phyloP scores from a whole-genome alignment of 208 protist species.

The Trypanosoma congolense region DNA sequence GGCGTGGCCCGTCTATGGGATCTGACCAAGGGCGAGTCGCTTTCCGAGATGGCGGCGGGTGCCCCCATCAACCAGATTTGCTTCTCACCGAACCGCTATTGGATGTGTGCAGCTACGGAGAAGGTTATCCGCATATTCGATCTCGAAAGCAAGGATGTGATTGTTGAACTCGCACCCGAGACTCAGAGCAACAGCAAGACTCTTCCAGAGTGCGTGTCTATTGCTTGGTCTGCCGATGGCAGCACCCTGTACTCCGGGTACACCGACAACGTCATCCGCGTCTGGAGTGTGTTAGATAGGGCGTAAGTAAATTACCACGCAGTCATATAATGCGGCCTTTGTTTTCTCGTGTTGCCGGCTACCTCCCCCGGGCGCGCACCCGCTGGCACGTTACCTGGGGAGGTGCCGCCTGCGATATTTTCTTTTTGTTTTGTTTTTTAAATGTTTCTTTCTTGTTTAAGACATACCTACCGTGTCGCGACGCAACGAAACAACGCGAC shows the following conservation, averaged over 20 bases:
- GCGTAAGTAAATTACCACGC: slow-evolving; percentile 7
- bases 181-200: slow-evolving; percentile 44
- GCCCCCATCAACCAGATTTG: slow-evolving; percentile 91
- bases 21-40: slow-evolving; percentile 94
- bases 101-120: slow-evolving; percentile 97
- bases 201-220: slow-evolving; percentile 88
- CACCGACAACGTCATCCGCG: slow-evolving; percentile 97
- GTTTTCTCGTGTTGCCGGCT: neutral
- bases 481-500: no score
- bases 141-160: slow-evolving; percentile 94
- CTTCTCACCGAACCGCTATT: slow-evolving; percentile 99
- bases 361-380: slow-evolving; percentile 1
- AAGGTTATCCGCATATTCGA: slow-evolving; percentile 94
- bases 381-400: slow-evolving; percentile 1
- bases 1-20: slow-evolving; percentile 98
- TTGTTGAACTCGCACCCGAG: slow-evolving; percentile 92
- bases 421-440: slow-evolving; percentile 2
- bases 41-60: slow-evolving; percentile 94
- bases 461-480: no score
- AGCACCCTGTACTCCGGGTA: slow-evolving; percentile 98
- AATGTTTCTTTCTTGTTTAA: neutral
- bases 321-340: neutral
- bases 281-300: slow-evolving; percentile 87
- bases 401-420: neutral
- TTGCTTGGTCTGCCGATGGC: slow-evolving; percentile 98